Evolutionary conservation across 2,329 filamentous ascomycete genomes (phyloP).

Genomic region (Metarhizium guizhouense): DNA sequence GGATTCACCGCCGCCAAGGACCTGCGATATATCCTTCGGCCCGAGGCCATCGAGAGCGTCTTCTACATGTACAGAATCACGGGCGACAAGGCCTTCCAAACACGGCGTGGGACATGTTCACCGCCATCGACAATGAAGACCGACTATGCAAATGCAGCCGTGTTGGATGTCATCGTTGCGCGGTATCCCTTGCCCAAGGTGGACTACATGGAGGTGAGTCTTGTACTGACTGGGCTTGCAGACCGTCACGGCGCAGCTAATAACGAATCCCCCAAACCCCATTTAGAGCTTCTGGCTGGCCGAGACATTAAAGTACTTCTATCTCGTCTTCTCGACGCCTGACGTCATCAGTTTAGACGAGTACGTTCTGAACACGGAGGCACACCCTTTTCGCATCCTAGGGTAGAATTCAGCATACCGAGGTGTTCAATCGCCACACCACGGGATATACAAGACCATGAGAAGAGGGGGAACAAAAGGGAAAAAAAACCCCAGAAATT

Average conservation of each 20-base stretch:
- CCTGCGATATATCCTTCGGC: slow-evolving; percentile 53
- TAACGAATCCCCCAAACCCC: neutral
- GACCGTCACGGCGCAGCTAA: neutral
- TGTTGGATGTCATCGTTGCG: slow-evolving; percentile 46
- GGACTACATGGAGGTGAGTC: slow-evolving; percentile 50
- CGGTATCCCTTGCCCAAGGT: slow-evolving; percentile 39
- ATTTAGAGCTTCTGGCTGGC: slow-evolving; percentile 80
- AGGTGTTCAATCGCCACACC: neutral
- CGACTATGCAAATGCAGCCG: slow-evolving; percentile 50
- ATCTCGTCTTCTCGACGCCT: slow-evolving; percentile 55
- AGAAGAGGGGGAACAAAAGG: too few species aligned
- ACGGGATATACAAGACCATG: slow-evolving; percentile 5
- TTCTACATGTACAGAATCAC: slow-evolving; percentile 69
- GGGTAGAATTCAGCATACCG: neutral
- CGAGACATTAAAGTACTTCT: slow-evolving; percentile 74
- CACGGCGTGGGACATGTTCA: slow-evolving; percentile 66
- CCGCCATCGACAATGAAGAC: slow-evolving; percentile 47
- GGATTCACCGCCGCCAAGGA: slow-evolving; percentile 49
- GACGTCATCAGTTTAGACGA: slow-evolving; percentile 34
- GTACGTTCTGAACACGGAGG: slow-evolving; percentile 28
- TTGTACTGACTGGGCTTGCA: neutral
- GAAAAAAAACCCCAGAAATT: too few species aligned
- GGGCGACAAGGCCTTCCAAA: slow-evolving; percentile 53
- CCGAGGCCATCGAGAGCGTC: slow-evolving; percentile 74
- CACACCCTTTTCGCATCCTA: slow-evolving; percentile 57